Conservation (phyloP, 352 stramenopile genomes). For the Aphanomyces invadans region DNA sequence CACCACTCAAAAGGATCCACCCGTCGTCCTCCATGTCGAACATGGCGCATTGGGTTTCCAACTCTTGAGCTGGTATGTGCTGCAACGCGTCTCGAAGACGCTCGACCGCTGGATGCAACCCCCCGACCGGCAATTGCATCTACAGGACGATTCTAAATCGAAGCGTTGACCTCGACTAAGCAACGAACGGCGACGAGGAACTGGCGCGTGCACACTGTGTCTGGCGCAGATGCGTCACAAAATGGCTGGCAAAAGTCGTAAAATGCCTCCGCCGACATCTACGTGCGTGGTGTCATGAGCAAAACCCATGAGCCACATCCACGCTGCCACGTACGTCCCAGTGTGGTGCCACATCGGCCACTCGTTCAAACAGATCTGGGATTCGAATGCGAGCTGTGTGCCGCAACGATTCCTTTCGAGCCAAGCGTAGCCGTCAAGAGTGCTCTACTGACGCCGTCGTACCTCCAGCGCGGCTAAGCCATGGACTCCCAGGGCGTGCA, state of each 20-base stretch:
- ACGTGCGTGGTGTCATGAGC: background rate
- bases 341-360: background rate
- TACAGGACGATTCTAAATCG: background rate
- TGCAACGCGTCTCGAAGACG: background rate
- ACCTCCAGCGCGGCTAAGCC: background rate
- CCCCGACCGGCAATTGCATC: background rate
- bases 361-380: conserved; percentile 1
- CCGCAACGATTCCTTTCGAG: background rate
- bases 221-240: background rate
- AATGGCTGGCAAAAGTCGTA: background rate
- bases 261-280: background rate
- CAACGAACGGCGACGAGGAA: background rate
- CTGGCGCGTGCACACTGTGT: background rate
- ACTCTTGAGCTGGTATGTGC: background rate
- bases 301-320: background rate
- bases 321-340: conserved; percentile 5
- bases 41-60: conserved; percentile 4
- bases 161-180: background rate
- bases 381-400: background rate
- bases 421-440: background rate
- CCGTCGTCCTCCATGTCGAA: conserved; percentile 11
- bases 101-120: background rate
- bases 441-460: background rate
- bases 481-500: background rate
- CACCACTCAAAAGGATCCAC: background rate